Evolutionary conservation across 2,329 filamentous ascomycete species (phyloP).

Genomic region (Saccharata proteae): DNA sequence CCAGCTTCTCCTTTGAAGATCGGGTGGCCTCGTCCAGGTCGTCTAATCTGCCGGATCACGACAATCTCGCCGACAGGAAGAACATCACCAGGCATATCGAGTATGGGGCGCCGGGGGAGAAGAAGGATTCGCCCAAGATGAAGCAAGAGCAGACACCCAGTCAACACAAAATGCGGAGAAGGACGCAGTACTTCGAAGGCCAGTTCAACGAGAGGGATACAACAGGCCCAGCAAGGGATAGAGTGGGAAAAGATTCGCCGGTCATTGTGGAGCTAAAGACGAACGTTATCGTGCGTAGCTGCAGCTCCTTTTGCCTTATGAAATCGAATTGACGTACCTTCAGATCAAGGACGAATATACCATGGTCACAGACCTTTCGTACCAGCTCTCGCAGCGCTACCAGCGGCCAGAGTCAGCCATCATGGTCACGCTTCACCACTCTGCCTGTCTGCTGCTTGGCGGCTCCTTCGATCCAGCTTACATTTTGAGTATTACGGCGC

Average conservation of each 20-base stretch:
- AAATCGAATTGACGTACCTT: conserved; percentile 13
- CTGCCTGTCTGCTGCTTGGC: conserved; percentile 61
- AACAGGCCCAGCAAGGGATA: conserved; percentile 26
- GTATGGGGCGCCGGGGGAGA: conserved; percentile 14
- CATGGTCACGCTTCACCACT: conserved; percentile 64
- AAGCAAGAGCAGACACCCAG: conserved; percentile 1
- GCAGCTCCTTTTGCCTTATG: not conserved
- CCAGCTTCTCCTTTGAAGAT: conserved; percentile 24
- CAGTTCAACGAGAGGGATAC: conserved; percentile 25
- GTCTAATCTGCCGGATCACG: conserved; percentile 13
- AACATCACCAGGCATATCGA: conserved; percentile 11
- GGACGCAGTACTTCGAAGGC: conserved; percentile 26
- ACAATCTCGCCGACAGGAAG: conserved; percentile 10
- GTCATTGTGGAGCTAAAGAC: conserved; percentile 37
- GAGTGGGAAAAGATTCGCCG: conserved; percentile 32
- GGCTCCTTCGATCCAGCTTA: conserved; percentile 72
- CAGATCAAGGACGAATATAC: conserved; percentile 65
- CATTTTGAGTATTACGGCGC: conserved; percentile 58
- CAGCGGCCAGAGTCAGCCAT: conserved; percentile 62
- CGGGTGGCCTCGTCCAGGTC: conserved; percentile 22
- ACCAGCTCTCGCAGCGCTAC: conserved; percentile 62
- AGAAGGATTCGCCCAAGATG: conserved; percentile 8
- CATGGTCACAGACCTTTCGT: conserved; percentile 61
- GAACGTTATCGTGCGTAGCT: conserved; percentile 36
- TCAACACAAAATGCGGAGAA: conserved; percentile 18